These are phyloP conservation scores for Pleurotus giganteus DNA, from an alignment of 768 basidiomycete species.

Conservation along the genomic window DNA sequence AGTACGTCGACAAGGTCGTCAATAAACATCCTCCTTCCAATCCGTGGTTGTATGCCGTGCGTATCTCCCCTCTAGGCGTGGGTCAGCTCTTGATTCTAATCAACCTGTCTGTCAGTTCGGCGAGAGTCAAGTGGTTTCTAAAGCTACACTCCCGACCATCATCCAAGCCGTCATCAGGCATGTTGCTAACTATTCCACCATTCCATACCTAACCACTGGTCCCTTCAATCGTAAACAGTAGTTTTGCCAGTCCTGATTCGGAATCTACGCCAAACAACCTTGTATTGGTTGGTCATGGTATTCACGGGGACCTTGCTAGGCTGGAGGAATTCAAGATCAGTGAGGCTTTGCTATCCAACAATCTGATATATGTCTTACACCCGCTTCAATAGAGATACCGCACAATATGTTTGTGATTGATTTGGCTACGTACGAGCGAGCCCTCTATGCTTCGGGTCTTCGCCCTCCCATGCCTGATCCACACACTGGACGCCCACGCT, in stretches of 20 bases:
- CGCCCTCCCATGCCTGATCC: constrained; percentile 64
- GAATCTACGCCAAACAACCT: constrained; percentile 69
- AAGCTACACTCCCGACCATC: constrained; percentile 66
- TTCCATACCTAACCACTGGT: background rate
- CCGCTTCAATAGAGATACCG: constrained; percentile 53
- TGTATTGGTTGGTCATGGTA: constrained; percentile 66
- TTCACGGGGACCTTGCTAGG: constrained; percentile 52
- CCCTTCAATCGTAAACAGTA: constrained; percentile 40
- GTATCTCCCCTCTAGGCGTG: constrained; percentile 21
- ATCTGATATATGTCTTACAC: background rate
- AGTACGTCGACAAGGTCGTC: constrained; percentile 62
- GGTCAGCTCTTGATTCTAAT: constrained; percentile 12
- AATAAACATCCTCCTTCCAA: constrained; percentile 64
- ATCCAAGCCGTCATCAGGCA: constrained; percentile 75
- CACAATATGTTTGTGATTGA: constrained; percentile 72
- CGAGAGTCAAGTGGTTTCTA: constrained; percentile 68
- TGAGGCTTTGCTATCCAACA: constrained; percentile 33
- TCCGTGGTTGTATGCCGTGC: constrained; percentile 63
- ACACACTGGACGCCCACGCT: constrained; percentile 50
- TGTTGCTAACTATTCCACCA: constrained; percentile 10
- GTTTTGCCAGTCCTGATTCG: constrained; percentile 72
- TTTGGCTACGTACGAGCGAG: constrained; percentile 59
- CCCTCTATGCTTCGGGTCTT: constrained; percentile 54
- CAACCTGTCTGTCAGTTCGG: no score
- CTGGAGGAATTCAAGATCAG: constrained; percentile 82